Conservation (phyloP, 768 basidiomycete genomes). For the Epithele typhae region DNA sequence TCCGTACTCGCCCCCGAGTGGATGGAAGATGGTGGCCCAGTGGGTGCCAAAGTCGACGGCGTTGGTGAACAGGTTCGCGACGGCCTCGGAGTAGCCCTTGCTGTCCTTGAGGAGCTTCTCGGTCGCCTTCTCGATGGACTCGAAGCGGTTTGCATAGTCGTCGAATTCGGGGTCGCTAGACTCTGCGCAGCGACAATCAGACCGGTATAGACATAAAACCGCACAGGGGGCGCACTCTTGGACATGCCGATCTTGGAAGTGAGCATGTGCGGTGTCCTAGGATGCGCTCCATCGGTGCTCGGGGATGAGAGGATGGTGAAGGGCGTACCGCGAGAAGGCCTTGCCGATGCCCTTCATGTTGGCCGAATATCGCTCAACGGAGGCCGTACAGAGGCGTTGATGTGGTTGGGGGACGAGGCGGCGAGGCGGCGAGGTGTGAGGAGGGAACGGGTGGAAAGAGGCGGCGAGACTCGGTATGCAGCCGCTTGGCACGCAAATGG, state of each 20-base stretch:
- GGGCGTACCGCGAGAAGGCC: conserved; percentile 26
- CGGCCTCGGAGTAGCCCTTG: conserved; percentile 80
- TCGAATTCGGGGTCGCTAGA: conserved; percentile 89
- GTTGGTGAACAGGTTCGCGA: conserved; percentile 65
- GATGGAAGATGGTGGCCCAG: conserved; percentile 58
- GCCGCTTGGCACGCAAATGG: too few species aligned
- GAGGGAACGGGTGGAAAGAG: too few species aligned
- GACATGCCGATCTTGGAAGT: conserved; percentile 86
- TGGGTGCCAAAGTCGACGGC: conserved; percentile 62
- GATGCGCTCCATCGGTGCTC: not conserved
- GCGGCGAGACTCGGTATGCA: too few species aligned
- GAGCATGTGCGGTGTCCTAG: conserved; percentile 86
- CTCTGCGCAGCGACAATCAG: conserved; percentile 36
- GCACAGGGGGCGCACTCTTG: conserved; percentile 74
- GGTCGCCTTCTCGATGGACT: conserved; percentile 68
- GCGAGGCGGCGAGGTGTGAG: not conserved
- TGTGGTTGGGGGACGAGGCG: not conserved
- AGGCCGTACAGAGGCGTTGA: too few species aligned
- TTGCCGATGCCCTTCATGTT: conserved; percentile 27
- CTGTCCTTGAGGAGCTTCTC: conserved; percentile 94
- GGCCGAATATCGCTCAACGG: not conserved
- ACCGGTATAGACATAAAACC: not conserved
- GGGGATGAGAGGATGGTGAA: not conserved
- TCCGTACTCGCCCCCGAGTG: conserved; percentile 73
- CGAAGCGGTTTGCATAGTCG: conserved; percentile 77